Base-by-base conservation (phyloP, 163 green algal species). In the Prototheca cutis region DNA sequence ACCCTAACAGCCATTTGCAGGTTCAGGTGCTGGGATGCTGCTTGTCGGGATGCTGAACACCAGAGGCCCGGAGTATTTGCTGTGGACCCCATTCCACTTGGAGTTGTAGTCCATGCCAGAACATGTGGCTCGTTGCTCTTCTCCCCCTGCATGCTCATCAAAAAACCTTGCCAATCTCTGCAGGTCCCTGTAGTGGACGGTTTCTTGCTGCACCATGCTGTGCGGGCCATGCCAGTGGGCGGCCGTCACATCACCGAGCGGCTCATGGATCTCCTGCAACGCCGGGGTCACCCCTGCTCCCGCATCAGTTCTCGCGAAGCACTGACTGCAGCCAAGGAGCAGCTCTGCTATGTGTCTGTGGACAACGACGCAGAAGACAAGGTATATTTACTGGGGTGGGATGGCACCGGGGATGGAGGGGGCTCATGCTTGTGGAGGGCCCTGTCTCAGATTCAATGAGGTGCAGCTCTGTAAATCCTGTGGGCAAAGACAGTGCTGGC, bases 281-380 rank as follows among this genome's bases (percentile, higher is more conserved):
- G 18, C 29, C 52, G 52, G 17, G 30, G 15, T 15, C 8, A 25
- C 4, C 10, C 30, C 13, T 19, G 13, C 1, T 15, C 10, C 13
- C 28, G 30, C 5, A 18, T 13, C 29, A 13, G 8, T 13, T 19
- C 27, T 30, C 23, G 6, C 10, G 28, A 25, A 40, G 29, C 52
- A 6, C 6, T 58, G 10, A 25, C 13, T 13, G 23, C 18, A 10
- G 19, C 19, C 52, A 58, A 58, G 29, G 30, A 58, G 29, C 13
- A 45, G 29, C 30, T 40, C 13, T 58, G 52, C 52, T 58, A 58
- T 19, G 29, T 58, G 29, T 29, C 52, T 21, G 27, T 40, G 13
- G 52, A 58, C 29, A 19, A 7, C 10, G 52, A 13, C 6, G 29
- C 28, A 15, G 52, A 58, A 19, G 24, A 23, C n/a, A 54, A 54